phyloP scores from a whole-genome alignment of 371 early-diverging fungal genomes.

The Apophysomyces sp. region DNA sequence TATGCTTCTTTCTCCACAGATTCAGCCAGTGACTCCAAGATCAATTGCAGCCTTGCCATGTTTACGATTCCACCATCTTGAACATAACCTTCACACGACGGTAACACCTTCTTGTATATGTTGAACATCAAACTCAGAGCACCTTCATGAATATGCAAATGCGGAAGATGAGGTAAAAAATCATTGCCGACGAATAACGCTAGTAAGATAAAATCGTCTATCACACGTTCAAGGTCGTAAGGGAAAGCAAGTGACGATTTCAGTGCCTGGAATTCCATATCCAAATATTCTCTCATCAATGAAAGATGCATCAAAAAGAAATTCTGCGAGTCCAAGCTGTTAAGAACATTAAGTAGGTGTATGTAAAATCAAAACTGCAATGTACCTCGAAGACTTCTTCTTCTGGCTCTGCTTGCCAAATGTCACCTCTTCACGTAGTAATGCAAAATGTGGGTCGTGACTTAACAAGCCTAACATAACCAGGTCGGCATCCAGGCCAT shows the following conservation, averaged over 20 bases:
- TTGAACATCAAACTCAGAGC: conserved; percentile 86
- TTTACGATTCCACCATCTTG: conserved; percentile 81
- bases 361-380: background rate
- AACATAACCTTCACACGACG: conserved; percentile 77
- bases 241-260: conserved; percentile 51
- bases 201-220: conserved; percentile 97
- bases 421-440: conserved; percentile 96
- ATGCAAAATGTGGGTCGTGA: conserved; percentile 95
- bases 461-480: conserved; percentile 96
- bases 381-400: conserved; percentile 43
- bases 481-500: conserved; percentile 99
- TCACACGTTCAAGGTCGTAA: conserved; percentile 89
- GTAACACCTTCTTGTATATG: conserved; percentile 78
- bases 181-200: conserved; percentile 98
- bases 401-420: conserved; percentile 73
- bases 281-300: conserved; percentile 89
- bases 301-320: conserved; percentile 86
- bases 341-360: background rate
- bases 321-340: conserved; percentile 57
- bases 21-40: conserved; percentile 60
- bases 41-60: conserved; percentile 58
- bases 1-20: conserved; percentile 70
- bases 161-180: conserved; percentile 96
- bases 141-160: conserved; percentile 93
- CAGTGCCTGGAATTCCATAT: conserved; percentile 78